Conservation (phyloP, 345 rosid species). For the Boechera stricta region DNA sequence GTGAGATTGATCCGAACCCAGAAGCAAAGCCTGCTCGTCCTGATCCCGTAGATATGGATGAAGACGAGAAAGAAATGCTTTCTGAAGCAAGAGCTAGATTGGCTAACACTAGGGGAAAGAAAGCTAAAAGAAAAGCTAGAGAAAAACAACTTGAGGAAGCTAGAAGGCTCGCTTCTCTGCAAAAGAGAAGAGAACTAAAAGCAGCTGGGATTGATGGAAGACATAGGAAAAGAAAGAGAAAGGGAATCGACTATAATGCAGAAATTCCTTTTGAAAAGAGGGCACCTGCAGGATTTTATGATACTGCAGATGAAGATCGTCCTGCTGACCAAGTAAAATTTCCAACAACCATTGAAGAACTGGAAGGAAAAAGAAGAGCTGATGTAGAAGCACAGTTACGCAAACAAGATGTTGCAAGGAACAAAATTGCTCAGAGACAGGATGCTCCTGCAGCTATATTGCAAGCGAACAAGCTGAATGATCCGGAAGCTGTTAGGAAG, state of each 20-base stretch:
- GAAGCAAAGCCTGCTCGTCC: constrained; percentile 99
- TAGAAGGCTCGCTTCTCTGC: constrained; percentile 97
- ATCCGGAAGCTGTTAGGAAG: constrained; percentile 94
- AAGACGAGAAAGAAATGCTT: constrained; percentile 99
- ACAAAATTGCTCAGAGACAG: constrained; percentile 91
- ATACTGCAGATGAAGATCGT: constrained; percentile 89
- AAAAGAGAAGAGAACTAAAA: constrained; percentile 95
- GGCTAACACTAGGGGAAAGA: constrained; percentile 96
- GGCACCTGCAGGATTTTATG: constrained; percentile 94
- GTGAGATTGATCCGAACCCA: constrained; percentile 98
- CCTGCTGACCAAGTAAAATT: constrained; percentile 75
- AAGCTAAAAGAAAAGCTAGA: constrained; percentile 97
- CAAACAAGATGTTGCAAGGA: constrained; percentile 84
- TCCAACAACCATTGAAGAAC: constrained; percentile 94
- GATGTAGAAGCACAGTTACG: constrained; percentile 88
- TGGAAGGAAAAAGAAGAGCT: constrained; percentile 92
- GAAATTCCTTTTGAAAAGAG: constrained; percentile 98
- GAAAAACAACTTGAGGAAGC: constrained; percentile 99
- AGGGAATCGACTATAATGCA: constrained; percentile 95
- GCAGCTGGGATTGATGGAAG: constrained; percentile 96
- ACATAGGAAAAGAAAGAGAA: constrained; percentile 83
- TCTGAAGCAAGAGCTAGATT: constrained; percentile 98
- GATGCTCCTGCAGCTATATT: constrained; percentile 93
- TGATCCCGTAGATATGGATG: constrained; percentile 99
- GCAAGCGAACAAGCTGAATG: constrained; percentile 98